Conservation (phyloP, 257 asterid genomes). For the Coffea eugenioides region DNA sequence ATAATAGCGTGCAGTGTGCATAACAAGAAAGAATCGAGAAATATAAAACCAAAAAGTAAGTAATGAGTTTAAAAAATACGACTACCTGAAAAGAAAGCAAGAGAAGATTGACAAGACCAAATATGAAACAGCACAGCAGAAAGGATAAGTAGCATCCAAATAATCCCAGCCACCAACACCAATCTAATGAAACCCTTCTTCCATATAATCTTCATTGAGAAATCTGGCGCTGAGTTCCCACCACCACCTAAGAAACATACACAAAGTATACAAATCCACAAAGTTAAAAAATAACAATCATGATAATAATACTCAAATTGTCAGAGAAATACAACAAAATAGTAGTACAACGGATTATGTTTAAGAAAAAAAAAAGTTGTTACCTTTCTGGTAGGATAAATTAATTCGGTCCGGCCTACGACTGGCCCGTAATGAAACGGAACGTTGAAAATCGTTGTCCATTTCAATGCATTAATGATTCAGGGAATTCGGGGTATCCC, state of each 20-base stretch:
- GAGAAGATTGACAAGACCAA: slow-evolving; percentile 51
- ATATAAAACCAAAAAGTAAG: not conserved
- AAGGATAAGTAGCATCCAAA: slow-evolving; percentile 45
- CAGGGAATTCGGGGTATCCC: not conserved
- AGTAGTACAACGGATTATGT: too few relatives aligned
- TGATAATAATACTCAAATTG: not conserved
- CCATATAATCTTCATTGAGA: slow-evolving; percentile 40
- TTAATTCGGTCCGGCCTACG: slow-evolving; percentile 33
- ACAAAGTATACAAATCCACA: not conserved
- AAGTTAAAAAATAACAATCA: not conserved
- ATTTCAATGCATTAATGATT: not conserved
- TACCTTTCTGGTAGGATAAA: slow-evolving; percentile 30
- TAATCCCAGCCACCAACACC: slow-evolving; percentile 41
- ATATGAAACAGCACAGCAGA: slow-evolving; percentile 38
- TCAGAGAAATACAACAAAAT: not conserved
- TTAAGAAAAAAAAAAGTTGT: not conserved
- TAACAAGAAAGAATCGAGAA: not conserved
- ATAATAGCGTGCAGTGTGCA: not conserved
- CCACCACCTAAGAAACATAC: slow-evolving; percentile 7
- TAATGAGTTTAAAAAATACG: not conserved
- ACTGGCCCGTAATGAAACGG: slow-evolving; percentile 35
- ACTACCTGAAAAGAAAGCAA: slow-evolving; percentile 44
- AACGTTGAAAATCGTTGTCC: slow-evolving; percentile 30
- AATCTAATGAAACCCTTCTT: slow-evolving; percentile 44
- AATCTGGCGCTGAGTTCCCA: slow-evolving; percentile 37